Evolutionary conservation across 2,329 filamentous ascomycete genomes (phyloP).

Genomic region (Calonectria montana): DNA sequence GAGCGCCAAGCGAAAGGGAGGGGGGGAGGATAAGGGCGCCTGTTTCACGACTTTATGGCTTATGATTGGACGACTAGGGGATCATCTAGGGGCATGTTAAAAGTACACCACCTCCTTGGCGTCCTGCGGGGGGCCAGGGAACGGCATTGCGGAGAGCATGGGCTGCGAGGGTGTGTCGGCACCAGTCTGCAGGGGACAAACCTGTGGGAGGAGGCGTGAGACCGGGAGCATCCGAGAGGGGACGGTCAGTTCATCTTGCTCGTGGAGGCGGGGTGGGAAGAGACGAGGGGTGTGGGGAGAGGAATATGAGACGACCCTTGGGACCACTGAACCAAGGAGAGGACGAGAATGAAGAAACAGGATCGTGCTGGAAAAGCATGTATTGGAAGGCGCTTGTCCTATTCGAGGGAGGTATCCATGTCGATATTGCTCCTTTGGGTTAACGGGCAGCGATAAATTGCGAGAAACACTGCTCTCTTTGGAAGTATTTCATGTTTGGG

Average conservation of each 20-base stretch:
- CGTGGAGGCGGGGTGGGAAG: constrained; percentile 20
- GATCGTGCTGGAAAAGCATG: constrained; percentile 32
- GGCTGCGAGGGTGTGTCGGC: constrained; percentile 35
- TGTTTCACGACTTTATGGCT: constrained; percentile 61
- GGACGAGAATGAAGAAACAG: constrained; percentile 28
- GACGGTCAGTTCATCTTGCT: constrained; percentile 30
- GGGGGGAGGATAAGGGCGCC: constrained; percentile 40
- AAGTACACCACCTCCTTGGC: constrained; percentile 57
- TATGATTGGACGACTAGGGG: constrained; percentile 63
- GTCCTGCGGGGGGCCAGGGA: constrained; percentile 40
- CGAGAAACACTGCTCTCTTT: constrained; percentile 35
- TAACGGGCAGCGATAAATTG: constrained; percentile 32
- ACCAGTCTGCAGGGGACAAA: constrained; percentile 38
- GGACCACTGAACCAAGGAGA: constrained; percentile 32
- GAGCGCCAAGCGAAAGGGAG: constrained; percentile 20
- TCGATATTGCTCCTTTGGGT: constrained; percentile 46
- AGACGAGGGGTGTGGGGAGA: constrained; percentile 38
- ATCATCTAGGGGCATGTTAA: constrained; percentile 51
- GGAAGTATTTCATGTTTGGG: constrained; percentile 33
- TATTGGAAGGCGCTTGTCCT: constrained; percentile 47
- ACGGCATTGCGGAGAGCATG: constrained; percentile 37
- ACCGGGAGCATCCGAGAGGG: constrained; percentile 41
- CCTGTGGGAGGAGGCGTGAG: constrained; percentile 34
- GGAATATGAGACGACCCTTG: constrained; percentile 30
- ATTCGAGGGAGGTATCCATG: constrained; percentile 44